Conservation (phyloP, 164 flowering plant species). For the Stephania japonica region DNA sequence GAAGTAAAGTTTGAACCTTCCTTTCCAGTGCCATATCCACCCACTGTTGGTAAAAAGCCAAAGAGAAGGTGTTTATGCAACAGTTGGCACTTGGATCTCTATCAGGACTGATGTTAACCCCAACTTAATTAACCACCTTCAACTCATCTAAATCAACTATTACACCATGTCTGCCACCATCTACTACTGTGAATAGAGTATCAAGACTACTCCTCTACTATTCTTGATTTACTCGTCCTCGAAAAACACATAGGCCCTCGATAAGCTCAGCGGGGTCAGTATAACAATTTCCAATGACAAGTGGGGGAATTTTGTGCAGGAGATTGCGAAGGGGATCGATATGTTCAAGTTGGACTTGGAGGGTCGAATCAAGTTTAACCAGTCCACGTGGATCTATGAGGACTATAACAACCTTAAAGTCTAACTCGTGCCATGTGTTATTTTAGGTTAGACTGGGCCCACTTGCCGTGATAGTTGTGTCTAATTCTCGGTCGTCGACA, state of each 20-base stretch:
- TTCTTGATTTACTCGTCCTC: slow-evolving; percentile 56
- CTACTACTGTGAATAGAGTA: slow-evolving; percentile 37
- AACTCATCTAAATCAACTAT: slow-evolving; percentile 63
- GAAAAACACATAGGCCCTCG: slow-evolving; percentile 44
- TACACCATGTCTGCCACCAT: slow-evolving; percentile 40
- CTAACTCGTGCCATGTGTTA: no score
- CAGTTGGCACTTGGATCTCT: no score
- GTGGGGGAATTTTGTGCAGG: slow-evolving; percentile 45
- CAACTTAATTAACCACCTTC: no score
- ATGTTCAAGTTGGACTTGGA: slow-evolving; percentile 52
- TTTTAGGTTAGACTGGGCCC: no score
- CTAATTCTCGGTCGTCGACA: no score
- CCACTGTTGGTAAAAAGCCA: no score
- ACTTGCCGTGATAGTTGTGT: no score
- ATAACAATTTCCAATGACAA: slow-evolving; percentile 28
- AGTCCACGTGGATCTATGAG: slow-evolving; percentile 48
- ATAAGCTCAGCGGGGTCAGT: slow-evolving; percentile 37
- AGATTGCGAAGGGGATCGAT: slow-evolving; percentile 42
- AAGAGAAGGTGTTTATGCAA: no score
- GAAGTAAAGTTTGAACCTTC: no score
- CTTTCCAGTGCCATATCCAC: no score
- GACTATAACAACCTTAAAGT: no score
- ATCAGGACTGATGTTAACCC: no score
- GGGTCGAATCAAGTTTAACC: slow-evolving; percentile 52
- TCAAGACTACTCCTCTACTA: slow-evolving; percentile 42